Conservation (phyloP, 768 basidiomycete genomes). For the Termitomyces sp. region DNA sequence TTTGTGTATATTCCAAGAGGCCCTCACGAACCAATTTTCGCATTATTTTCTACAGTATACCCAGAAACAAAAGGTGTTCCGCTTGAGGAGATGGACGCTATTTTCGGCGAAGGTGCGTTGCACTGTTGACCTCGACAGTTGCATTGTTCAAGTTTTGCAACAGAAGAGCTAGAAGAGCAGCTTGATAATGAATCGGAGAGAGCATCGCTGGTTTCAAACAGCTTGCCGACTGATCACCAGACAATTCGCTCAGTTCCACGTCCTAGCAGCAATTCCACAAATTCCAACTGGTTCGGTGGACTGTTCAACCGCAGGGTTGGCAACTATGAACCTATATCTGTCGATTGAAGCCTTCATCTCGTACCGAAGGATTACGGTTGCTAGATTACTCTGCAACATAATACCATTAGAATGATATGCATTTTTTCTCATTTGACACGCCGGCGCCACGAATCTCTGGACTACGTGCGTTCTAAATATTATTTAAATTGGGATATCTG, state of each 20-base stretch:
- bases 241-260: slow-evolving; percentile 24
- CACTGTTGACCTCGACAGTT: not conserved
- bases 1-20: not conserved
- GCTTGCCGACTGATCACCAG: slow-evolving; percentile 30
- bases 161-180: slow-evolving; percentile 46
- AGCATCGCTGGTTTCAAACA: slow-evolving; percentile 44
- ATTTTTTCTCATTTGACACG: too few species aligned
- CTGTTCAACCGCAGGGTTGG: slow-evolving; percentile 34
- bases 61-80: slow-evolving; percentile 86
- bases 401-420: not conserved
- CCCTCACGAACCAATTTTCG: not conserved
- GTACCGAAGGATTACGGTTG: not conserved
- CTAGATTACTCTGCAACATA: not conserved
- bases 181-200: slow-evolving; percentile 61
- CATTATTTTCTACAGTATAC: slow-evolving; percentile 47
- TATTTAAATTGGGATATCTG: not conserved
- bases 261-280: slow-evolving; percentile 11
- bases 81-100: slow-evolving; percentile 85
- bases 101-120: slow-evolving; percentile 79
- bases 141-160: not conserved
- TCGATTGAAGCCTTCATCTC: slow-evolving; percentile 1
- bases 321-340: slow-evolving; percentile 22
- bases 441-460: too few species aligned
- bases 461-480: too few species aligned
- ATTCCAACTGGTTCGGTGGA: slow-evolving; percentile 44